These are phyloP conservation scores for Malassezia japonica DNA, from an alignment of 1,284 basidiomycete genomes.

Conservation along the genomic window DNA sequence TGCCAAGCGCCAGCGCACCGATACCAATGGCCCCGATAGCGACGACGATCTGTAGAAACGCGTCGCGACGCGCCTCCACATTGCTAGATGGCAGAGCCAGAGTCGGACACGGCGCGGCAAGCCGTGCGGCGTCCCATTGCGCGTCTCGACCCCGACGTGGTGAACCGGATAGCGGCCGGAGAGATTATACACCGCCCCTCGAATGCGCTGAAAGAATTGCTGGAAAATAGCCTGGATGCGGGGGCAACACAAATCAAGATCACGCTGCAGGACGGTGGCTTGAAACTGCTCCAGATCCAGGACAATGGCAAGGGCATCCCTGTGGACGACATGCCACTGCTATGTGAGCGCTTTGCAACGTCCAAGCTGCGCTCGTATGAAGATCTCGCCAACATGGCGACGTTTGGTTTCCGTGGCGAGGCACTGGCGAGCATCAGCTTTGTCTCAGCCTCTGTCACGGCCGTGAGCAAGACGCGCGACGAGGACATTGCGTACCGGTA, in stretches of 20 bases:
- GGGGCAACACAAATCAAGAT: conserved; percentile 77
- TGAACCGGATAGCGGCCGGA: conserved; percentile 59
- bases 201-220: conserved; percentile 89
- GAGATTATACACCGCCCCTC: conserved; percentile 88
- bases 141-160: conserved; percentile 52
- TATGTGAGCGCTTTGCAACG: conserved; percentile 92
- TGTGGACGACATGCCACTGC: conserved; percentile 68
- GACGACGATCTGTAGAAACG: conserved; percentile 3
- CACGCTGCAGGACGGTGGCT: conserved; percentile 84
- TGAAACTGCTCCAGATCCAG: conserved; percentile 89
- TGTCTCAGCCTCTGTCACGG: conserved; percentile 69
- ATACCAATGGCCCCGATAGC: conserved; percentile 5
- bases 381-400: conserved; percentile 73
- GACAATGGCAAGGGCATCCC: conserved; percentile 88
- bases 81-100: neutral
- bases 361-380: conserved; percentile 81
- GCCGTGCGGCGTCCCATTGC: conserved; percentile 4
- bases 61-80: too few species aligned
- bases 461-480: conserved; percentile 62
- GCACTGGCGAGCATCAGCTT: conserved; percentile 93
- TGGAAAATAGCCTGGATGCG: conserved; percentile 92
- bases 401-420: conserved; percentile 95
- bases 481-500: conserved; percentile 36
- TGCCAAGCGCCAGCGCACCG: conserved; percentile 6
- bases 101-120: neutral